A percentile compares a stretch with the other conserved stretches of the same genome.
These are phyloP conservation scores for Wickerhamiella siamensis DNA, from an alignment of 805 yeast genomes.

Conservation along the genomic window DNA sequence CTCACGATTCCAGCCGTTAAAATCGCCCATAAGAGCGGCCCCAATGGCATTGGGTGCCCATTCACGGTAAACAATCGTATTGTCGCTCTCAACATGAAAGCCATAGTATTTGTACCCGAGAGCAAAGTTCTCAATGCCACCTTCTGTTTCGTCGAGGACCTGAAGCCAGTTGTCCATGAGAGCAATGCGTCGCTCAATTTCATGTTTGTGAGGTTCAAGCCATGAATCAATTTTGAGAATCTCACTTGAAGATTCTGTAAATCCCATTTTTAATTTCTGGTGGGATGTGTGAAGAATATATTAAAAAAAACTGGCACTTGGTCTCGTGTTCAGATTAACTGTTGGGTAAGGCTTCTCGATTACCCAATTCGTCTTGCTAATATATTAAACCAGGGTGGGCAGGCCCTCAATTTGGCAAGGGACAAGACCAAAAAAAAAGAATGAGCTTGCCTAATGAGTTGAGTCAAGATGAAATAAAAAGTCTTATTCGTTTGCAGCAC, in stretches of 20 bases:
- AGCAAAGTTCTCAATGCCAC: slow-evolving; percentile 56
- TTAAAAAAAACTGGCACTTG: too few relatives aligned
- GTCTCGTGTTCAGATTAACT: too few relatives aligned
- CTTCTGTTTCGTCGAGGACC: slow-evolving; percentile 42
- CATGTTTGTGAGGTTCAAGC: slow-evolving; percentile 64
- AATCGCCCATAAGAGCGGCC: slow-evolving; percentile 82
- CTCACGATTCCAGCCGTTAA: slow-evolving; percentile 64
- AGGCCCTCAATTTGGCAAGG: too few relatives aligned
- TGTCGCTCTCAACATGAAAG: slow-evolving; percentile 42
- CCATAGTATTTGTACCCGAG: slow-evolving; percentile 68
- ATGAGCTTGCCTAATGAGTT: background rate
- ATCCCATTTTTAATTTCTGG: background rate
- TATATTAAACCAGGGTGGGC: too few relatives aligned
- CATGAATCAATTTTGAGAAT: slow-evolving; percentile 72
- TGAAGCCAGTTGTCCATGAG: slow-evolving; percentile 50
- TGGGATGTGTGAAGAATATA: too few relatives aligned
- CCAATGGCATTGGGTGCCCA: slow-evolving; percentile 79
- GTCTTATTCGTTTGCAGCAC: background rate
- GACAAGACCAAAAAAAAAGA: too few relatives aligned
- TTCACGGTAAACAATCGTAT: slow-evolving; percentile 51
- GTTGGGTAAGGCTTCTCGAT: too few relatives aligned
- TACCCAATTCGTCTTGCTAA: too few relatives aligned
- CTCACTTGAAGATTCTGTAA: background rate
- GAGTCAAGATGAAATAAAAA: background rate
- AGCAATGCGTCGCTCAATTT: slow-evolving; percentile 51